Evolutionary conservation across 768 basidiomycete genomes (phyloP).

Genomic region (Amanita molliuscula): DNA sequence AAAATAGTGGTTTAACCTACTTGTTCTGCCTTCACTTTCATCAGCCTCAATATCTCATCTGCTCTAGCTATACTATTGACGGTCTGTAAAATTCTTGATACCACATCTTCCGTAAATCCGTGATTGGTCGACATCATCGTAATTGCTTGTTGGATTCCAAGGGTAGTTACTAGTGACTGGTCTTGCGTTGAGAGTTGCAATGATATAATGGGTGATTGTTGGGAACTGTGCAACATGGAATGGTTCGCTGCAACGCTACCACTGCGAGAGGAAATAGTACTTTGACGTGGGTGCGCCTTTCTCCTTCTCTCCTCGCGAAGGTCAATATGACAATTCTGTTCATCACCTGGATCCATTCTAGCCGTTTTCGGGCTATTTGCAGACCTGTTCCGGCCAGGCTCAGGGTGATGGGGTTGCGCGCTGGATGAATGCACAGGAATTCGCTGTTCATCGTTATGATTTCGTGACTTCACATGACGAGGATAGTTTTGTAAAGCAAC

Average conservation of each 20-base stretch:
- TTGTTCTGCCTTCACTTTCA: conserved; percentile 26
- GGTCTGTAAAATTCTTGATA: conserved; percentile 24
- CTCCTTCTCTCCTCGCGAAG: neutral
- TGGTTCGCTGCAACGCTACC: neutral
- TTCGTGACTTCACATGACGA: neutral
- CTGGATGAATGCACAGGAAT: neutral
- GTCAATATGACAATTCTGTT: neutral
- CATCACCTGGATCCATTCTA: too few relatives aligned
- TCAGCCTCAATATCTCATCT: conserved; percentile 25
- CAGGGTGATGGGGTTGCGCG: neutral
- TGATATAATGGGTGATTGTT: neutral
- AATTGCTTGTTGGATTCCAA: conserved; percentile 19
- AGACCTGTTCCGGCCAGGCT: too few relatives aligned
- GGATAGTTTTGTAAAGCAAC: neutral
- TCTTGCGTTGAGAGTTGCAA: conserved; percentile 5
- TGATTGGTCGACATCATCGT: conserved; percentile 34
- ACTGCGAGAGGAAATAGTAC: neutral
- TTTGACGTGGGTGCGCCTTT: neutral
- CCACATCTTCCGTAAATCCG: conserved; percentile 29
- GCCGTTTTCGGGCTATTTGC: too few relatives aligned
- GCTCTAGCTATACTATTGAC: conserved; percentile 25
- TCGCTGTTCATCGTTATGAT: neutral
- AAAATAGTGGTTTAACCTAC: neutral
- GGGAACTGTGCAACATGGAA: neutral
- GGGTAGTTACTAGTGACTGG: conserved; percentile 1